Evolutionary conservation across 2,329 filamentous ascomycete species (phyloP).

Genomic region (Fonsecaea nubica): DNA sequence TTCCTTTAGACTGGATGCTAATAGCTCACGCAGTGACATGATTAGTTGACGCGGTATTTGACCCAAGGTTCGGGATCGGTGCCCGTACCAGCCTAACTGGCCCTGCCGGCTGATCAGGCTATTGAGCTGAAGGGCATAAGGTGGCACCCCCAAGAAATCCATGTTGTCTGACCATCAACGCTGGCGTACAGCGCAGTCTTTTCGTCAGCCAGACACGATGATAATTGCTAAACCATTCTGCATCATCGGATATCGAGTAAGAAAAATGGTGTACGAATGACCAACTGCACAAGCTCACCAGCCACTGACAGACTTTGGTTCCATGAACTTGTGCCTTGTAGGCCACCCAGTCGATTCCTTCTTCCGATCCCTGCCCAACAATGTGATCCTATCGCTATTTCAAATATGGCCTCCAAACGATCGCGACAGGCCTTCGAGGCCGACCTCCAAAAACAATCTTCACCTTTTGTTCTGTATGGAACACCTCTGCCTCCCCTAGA

Average conservation of each 20-base stretch:
- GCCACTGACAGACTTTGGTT: not conserved
- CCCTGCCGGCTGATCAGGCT: not conserved
- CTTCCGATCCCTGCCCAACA: not conserved
- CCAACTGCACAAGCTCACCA: not conserved
- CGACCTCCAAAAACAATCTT: constrained; percentile 69
- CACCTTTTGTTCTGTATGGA: constrained; percentile 80
- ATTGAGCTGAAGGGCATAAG: not conserved
- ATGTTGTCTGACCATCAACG: not conserved
- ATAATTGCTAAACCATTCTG: not conserved
- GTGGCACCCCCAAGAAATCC: not conserved
- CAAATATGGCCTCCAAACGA: constrained; percentile 76
- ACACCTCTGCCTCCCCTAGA: constrained; percentile 82
- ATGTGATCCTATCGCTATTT: not conserved
- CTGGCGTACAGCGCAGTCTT: not conserved
- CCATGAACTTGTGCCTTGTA: not conserved
- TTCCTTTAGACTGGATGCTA: not conserved
- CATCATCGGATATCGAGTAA: not conserved
- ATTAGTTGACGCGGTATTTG: constrained; percentile 13
- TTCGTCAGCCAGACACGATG: not conserved
- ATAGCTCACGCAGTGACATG: not conserved
- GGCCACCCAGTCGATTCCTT: not conserved
- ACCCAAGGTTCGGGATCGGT: constrained; percentile 7
- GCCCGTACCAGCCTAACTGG: constrained; percentile 6
- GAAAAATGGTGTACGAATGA: not conserved
- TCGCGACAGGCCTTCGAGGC: constrained; percentile 79